phyloP scores from a whole-genome alignment of 148 eudicot genomes.

The Rhododendron ovatum region DNA sequence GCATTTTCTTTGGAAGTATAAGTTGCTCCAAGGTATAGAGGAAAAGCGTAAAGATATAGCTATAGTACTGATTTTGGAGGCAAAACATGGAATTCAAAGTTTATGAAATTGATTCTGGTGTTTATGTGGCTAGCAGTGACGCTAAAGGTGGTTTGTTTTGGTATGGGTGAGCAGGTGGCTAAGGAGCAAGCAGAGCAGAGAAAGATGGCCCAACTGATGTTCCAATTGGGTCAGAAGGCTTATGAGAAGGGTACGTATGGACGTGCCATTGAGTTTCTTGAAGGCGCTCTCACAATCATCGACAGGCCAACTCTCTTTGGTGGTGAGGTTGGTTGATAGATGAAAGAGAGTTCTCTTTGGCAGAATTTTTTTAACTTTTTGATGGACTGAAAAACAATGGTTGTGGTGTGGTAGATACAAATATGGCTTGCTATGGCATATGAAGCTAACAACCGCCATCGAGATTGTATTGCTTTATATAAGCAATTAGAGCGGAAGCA shows the following conservation, averaged over 20 bases:
- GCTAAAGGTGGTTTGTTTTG: conserved; percentile 9
- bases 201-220: conserved; percentile 89
- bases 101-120: neutral
- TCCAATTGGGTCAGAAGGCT: conserved; percentile 96
- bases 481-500: conserved; percentile 66
- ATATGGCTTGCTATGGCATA: conserved; percentile 99
- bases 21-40: neutral
- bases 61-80: neutral
- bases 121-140: neutral
- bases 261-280: conserved; percentile 83
- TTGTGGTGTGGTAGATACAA: conserved; percentile 63
- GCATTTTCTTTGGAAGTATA: neutral
- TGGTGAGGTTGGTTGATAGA: conserved; percentile 82
- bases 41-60: neutral
- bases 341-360: conserved; percentile 1
- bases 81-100: neutral
- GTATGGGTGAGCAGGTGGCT: conserved; percentile 54
- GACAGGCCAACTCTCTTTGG: conserved; percentile 84
- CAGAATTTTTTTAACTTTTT: neutral
- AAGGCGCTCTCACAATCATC: conserved; percentile 92
- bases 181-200: conserved; percentile 96
- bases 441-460: conserved; percentile 86
- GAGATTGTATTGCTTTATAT: conserved; percentile 82
- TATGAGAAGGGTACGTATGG: conserved; percentile 92
- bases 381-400: conserved; percentile 5